Evolutionary conservation across 768 basidiomycete genomes (phyloP), one percentile per base, ranked within the genome.

Genomic region (Russula olivacea): DNA sequence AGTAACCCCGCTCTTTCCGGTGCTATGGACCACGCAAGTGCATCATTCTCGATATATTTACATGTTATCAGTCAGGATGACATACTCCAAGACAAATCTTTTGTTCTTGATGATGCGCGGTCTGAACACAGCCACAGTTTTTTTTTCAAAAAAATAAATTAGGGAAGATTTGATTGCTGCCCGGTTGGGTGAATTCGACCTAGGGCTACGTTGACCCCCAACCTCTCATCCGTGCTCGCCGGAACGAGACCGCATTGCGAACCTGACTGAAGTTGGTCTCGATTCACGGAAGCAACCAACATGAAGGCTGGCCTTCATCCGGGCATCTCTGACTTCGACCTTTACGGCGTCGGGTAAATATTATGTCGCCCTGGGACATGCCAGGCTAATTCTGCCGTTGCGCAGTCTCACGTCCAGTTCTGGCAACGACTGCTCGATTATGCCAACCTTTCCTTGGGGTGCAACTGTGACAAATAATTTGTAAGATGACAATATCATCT

Each of bases 381-480:
- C 14, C 32, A 50, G 45, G 19, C 54, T 58, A 32, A 59, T 25
- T 36, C 15, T 25, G n/a, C 49, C 10, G 19, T 21, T 51, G 43
- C 4, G 1, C 40, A 76, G 79, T 51, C 78, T 80, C 72, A 68
- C 53, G 34, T 72, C 34, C 11, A 36, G 34, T 11, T 36, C 72
- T 54, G 77, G 75, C 14, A 70, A 34, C 79, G 80, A 40, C 77
- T 83, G 15, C 75, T 85, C 25, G 81, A 81, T 32, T 83, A 83
- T 66, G 9, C 32, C 81, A 1, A 83, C 81, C 32, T 83, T 82
- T 76, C 83, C 83, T 14, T 74, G 69, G 1, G 66, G 70, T 83
- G 80, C 69, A 34, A 69, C 8, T n/a, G 68, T 34, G 72, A 69
- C 45, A 6, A 15, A 14, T 38, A 38, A 38, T 15, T 78, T 79